Conservation (phyloP, 2,329 filamentous ascomycete species). For the Juglanconis sp. region DNA sequence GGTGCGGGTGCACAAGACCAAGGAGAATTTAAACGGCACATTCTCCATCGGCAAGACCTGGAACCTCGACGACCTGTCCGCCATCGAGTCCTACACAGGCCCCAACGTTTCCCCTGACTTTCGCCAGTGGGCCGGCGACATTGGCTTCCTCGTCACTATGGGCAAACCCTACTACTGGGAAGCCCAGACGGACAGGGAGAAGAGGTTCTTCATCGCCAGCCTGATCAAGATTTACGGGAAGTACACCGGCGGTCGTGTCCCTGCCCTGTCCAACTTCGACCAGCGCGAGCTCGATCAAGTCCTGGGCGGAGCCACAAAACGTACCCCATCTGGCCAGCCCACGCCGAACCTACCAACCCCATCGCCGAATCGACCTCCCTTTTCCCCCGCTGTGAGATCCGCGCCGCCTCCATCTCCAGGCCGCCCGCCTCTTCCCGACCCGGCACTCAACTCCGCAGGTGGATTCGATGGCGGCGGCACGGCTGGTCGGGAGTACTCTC, state of each 20-base stretch:
- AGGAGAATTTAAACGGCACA: slow-evolving; percentile 88
- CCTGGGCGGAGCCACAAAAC: slow-evolving; percentile 51
- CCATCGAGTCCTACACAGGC: slow-evolving; percentile 78
- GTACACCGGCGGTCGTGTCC: slow-evolving; percentile 83
- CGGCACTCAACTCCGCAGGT: slow-evolving; percentile 12
- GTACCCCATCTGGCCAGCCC: slow-evolving; percentile 33
- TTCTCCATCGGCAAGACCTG: slow-evolving; percentile 99
- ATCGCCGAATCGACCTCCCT: slow-evolving; percentile 4
- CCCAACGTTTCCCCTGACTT: slow-evolving; percentile 53
- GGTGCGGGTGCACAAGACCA: slow-evolving; percentile 93
- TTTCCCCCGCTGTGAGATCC: slow-evolving; percentile 18
- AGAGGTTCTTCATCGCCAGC: slow-evolving; percentile 97
- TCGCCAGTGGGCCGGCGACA: slow-evolving; percentile 76
- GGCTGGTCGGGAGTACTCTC: slow-evolving; percentile 15
- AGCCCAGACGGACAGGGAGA: slow-evolving; percentile 88
- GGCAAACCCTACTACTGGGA: slow-evolving; percentile 98
- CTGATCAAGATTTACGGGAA: slow-evolving; percentile 95
- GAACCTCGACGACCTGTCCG: slow-evolving; percentile 85
- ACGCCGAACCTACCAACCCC: slow-evolving; percentile 21
- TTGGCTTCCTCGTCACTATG: slow-evolving; percentile 83
- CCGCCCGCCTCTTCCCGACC: slow-evolving; percentile 21
- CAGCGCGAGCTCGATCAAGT: slow-evolving; percentile 74
- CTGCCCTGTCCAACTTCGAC: slow-evolving; percentile 80
- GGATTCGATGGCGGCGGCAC: slow-evolving; percentile 29
- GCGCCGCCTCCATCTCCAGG: slow-evolving; percentile 26